phyloP scores from a whole-genome alignment of 805 yeast species.

The Myxozyma kluyveri region DNA sequence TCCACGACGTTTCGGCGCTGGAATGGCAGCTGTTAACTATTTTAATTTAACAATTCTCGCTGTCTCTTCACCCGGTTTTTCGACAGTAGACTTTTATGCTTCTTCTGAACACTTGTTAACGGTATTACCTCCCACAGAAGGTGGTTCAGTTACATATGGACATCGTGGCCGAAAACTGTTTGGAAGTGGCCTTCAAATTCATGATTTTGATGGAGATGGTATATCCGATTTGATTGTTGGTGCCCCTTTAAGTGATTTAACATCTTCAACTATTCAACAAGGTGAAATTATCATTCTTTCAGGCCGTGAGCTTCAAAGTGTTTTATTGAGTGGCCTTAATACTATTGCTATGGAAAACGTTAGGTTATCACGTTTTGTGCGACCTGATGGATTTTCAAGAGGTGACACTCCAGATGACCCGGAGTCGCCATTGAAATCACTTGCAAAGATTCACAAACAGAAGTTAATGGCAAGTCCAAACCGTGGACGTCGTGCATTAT shows the following conservation, averaged over 20 bases:
- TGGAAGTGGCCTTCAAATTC: slow-evolving; percentile 40
- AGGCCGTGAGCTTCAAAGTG: slow-evolving; percentile 15
- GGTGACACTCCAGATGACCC: slow-evolving; percentile 25
- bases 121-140: slow-evolving; percentile 35
- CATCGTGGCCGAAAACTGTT: slow-evolving; percentile 45
- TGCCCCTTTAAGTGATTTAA: slow-evolving; percentile 46
- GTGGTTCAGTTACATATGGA: slow-evolving; percentile 41
- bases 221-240: slow-evolving; percentile 46
- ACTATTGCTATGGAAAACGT: slow-evolving; percentile 16
- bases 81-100: slow-evolving; percentile 42
- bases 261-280: slow-evolving; percentile 37
- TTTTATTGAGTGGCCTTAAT: slow-evolving; percentile 19
- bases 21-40: slow-evolving; percentile 37
- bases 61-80: slow-evolving; percentile 53
- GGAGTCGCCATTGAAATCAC: background rate
- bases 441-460: too few species aligned
- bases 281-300: slow-evolving; percentile 26
- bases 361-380: slow-evolving; percentile 10
- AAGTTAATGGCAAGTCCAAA: background rate
- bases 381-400: slow-evolving; percentile 14
- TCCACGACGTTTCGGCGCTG: slow-evolving; percentile 47
- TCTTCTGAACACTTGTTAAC: slow-evolving; percentile 19
- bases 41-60: slow-evolving; percentile 42
- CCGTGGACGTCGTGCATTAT: slow-evolving; percentile 6
- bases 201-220: slow-evolving; percentile 43